Conservation (phyloP, 768 basidiomycete species). For the Suillus fuscotomentosus region DNA sequence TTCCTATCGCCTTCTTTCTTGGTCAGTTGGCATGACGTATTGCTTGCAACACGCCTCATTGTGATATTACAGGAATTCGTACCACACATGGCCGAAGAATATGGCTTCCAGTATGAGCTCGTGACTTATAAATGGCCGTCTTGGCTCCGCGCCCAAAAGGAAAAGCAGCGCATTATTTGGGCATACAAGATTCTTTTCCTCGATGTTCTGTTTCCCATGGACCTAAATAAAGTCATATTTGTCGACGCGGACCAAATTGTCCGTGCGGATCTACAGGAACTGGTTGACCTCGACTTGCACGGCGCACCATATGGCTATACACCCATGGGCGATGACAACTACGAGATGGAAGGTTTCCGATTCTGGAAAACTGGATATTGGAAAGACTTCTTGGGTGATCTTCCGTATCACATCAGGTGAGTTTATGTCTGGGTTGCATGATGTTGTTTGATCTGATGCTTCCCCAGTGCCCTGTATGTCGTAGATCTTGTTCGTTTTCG, state of each 20-base stretch:
- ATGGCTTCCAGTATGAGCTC: conserved; percentile 94
- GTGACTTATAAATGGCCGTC: conserved; percentile 99
- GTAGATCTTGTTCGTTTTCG: conserved; percentile 95
- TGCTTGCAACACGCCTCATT: background rate
- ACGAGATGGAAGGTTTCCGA: conserved; percentile 95
- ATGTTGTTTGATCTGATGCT: conserved; percentile 10
- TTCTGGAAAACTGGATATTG: conserved; percentile 99
- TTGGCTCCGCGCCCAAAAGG: conserved; percentile 94
- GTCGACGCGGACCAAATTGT: conserved; percentile 99
- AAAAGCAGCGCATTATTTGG: conserved; percentile 99
- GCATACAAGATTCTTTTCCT: conserved; percentile 99
- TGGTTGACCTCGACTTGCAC: conserved; percentile 90
- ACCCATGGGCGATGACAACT: conserved; percentile 95
- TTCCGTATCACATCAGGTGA: conserved; percentile 94
- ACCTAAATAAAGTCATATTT: conserved; percentile 98
- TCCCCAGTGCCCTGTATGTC: conserved; percentile 84
- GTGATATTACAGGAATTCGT: conserved; percentile 73
- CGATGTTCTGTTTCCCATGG: conserved; percentile 98
- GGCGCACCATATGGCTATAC: conserved; percentile 96
- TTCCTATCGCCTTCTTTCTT: conserved; percentile 98
- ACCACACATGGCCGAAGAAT: conserved; percentile 87
- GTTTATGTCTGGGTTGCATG: conserved; percentile 14
- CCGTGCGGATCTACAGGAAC: conserved; percentile 90
- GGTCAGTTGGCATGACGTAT: conserved; percentile 40
- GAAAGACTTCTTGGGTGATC: conserved; percentile 81